A percentile compares a stretch with the other conserved stretches of the same genome.
phyloP scores from a whole-genome alignment of 768 basidiomycete species.

The Kwoniella dejecticola region DNA sequence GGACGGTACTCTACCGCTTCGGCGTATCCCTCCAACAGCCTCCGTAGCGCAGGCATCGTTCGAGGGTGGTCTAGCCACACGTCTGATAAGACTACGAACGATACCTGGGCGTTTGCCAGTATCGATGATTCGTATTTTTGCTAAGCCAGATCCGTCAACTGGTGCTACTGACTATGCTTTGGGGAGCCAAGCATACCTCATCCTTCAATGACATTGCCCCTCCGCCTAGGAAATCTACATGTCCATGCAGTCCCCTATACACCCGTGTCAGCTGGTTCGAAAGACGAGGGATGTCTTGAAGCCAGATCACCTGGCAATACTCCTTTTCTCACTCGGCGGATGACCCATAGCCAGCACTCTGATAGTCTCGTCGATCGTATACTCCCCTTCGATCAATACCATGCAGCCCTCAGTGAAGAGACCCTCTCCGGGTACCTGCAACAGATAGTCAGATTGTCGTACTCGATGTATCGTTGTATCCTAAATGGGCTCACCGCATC shows the following conservation, averaged over 20 bases:
- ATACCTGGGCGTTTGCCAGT: conserved; percentile 61
- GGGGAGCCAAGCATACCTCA: conserved; percentile 69
- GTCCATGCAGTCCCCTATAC: conserved; percentile 84
- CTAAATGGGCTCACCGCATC: conserved; percentile 65
- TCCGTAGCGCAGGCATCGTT: conserved; percentile 74
- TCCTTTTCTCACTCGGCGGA: conserved; percentile 90
- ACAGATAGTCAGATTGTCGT: too few relatives aligned
- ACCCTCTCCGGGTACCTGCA: conserved; percentile 91
- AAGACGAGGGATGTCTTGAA: too few relatives aligned
- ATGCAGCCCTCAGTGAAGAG: conserved; percentile 95
- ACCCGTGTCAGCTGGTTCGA: neutral
- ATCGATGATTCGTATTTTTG: conserved; percentile 53
- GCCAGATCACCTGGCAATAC: conserved; percentile 69
- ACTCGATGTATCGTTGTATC: neutral
- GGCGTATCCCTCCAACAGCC: conserved; percentile 70
- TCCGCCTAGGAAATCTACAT: conserved; percentile 95
- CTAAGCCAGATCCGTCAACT: conserved; percentile 26
- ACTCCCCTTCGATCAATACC: conserved; percentile 92
- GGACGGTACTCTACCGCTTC: conserved; percentile 90
- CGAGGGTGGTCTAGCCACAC: conserved; percentile 90
- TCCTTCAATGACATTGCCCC: conserved; percentile 86
- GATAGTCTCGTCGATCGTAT: conserved; percentile 85
- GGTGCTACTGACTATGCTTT: neutral
- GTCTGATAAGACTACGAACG: conserved; percentile 93
- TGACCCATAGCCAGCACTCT: conserved; percentile 93